Percentiles rank a stretch among this genome's conserved stretches.
These are phyloP conservation scores for Chaetomiaceae sp. DNA, from an alignment of 2,329 filamentous ascomycete genomes.

Conservation along the genomic window DNA sequence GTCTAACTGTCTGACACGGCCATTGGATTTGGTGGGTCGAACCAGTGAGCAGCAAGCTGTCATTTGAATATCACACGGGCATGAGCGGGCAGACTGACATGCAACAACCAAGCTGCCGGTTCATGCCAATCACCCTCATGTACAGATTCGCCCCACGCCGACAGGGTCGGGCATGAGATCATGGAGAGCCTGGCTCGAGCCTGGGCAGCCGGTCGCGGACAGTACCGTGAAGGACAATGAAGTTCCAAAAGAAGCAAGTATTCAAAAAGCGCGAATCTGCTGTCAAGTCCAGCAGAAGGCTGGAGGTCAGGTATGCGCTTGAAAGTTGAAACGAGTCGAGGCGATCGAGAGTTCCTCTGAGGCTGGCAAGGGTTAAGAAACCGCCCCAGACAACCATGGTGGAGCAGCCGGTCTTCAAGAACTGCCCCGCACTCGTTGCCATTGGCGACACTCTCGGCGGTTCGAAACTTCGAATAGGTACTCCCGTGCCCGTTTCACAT, in stretches of 20 bases:
- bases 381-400: neutral
- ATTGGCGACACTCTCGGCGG: neutral
- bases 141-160: conserved; percentile 30
- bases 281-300: too few species aligned
- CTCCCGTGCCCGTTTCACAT: too few species aligned
- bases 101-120: conserved; percentile 17
- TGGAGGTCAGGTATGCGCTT: too few species aligned
- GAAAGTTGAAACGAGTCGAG: too few species aligned
- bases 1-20: conserved; percentile 23
- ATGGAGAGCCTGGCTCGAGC: neutral
- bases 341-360: too few species aligned
- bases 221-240: neutral
- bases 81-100: neutral
- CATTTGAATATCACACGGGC: neutral
- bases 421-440: neutral
- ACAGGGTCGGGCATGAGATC: neutral
- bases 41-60: conserved; percentile 24
- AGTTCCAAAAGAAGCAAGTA: too few species aligned
- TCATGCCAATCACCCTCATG: conserved; percentile 27
- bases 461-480: too few species aligned
- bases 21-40: conserved; percentile 39
- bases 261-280: too few species aligned
- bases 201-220: neutral
- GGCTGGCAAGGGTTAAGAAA: too few species aligned
- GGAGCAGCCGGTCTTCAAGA: neutral